Evolutionary conservation across 2,329 filamentous ascomycete species (phyloP).

Genomic region (Aschersonia sp.): DNA sequence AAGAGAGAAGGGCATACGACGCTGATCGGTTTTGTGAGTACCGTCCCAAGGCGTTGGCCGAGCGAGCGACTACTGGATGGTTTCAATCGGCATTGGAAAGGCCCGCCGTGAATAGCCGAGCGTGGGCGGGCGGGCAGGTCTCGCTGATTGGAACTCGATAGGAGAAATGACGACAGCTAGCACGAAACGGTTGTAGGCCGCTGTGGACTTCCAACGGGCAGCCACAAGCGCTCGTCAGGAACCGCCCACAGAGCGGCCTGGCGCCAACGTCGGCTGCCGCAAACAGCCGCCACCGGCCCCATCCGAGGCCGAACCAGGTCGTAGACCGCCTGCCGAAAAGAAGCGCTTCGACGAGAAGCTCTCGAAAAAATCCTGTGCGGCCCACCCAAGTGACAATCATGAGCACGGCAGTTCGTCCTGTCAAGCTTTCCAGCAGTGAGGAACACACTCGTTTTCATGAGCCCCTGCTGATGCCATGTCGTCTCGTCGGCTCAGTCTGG

Average conservation of each 20-base stretch:
- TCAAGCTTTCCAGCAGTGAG: no score
- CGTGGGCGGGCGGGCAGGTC: neutral
- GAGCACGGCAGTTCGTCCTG: no score
- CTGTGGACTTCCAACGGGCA: no score
- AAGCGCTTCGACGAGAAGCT: neutral
- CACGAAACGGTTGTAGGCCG: no score
- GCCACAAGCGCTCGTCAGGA: no score
- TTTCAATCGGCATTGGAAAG: conserved; percentile 20
- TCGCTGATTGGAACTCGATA: no score
- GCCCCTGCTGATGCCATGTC: conserved; percentile 11
- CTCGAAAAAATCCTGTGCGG: no score
- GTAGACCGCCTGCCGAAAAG: conserved; percentile 1
- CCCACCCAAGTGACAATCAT: no score
- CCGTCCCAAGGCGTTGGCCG: neutral
- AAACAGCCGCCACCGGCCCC: neutral
- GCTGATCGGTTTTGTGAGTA: neutral
- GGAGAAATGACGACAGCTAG: no score
- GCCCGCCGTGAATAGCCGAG: conserved; percentile 22
- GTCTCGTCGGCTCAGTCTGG: conserved; percentile 16
- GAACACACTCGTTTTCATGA: no score
- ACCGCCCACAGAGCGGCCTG: no score
- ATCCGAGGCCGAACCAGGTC: neutral
- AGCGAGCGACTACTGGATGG: conserved; percentile 5
- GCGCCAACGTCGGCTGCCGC: no score
- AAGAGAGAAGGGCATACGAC: neutral